Evolutionary conservation across 2,329 filamentous ascomycete genomes (phyloP), one percentile per base, ranked within the genome.

Genomic region (Penicillium sp.): DNA sequence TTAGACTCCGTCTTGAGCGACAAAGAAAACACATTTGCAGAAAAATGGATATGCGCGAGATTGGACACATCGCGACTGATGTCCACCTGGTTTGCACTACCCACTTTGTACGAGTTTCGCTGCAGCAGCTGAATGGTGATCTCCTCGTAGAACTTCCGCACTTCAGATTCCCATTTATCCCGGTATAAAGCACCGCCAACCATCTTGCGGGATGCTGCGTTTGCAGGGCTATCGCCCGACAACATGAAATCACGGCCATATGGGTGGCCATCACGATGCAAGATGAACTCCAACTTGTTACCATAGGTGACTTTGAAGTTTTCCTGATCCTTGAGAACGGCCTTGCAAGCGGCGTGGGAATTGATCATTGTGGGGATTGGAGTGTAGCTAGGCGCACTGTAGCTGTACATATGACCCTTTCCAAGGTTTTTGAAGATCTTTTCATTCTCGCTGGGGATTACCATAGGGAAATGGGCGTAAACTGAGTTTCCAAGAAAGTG

Each of bases 1-100:
- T 79, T 77, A 4, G 79, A 73, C 3, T 78, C 75, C 0, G 81
- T 84, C 69, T 85, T 85, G 31, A 85, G 68, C 0, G 84, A 82
- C 7, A 86, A 69, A 61, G 78, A 79, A 70, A 84, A 85, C 24
- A 86, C 69, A 53, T 80, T 79, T 0, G 82, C 75, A 55, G 77
- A 79, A 67, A 86, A 85, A 66, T 83, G 80, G 4, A 82, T 78
- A 62, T 84, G 82, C 3, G 73, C 74, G 10, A 82, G 71, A 57
- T 84, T 84, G 60, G 80, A 79, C 37, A 85, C 63, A 57, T 81
- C 79, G 13, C 77, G 75, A 54, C 80, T 73, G 47, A 82, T 75
- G 62, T 82, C 79, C 47, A 81, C 76, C 58, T 81, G 76, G 35
- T 75, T 74, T 33, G 72, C 67, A 5, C 75, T 76, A 5, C 73